A percentile compares a stretch with the other conserved stretches of the same genome.
phyloP scores from a whole-genome alignment of 2,329 filamentous ascomycete species.

The Exserohilum turcica region DNA sequence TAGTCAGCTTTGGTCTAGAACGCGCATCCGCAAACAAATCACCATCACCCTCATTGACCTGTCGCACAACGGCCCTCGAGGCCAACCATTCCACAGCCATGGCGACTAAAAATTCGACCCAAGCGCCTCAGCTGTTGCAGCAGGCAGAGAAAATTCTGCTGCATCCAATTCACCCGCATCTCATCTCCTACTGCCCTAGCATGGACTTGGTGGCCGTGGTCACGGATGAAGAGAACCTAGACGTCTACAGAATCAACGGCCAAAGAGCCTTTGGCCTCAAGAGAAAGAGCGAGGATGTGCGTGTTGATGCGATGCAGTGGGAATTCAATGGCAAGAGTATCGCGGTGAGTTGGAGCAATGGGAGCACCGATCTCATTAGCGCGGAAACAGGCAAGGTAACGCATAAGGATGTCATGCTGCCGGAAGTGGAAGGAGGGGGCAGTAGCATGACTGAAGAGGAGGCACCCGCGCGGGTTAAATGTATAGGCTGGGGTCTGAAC shows the following conservation, averaged over 20 bases:
- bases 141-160: slow-evolving; percentile 51
- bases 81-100: slow-evolving; percentile 8
- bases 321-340: slow-evolving; percentile 68
- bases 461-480: slow-evolving; percentile 44
- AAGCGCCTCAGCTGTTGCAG: slow-evolving; percentile 36
- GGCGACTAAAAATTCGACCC: slow-evolving; percentile 5
- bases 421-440: slow-evolving; percentile 2
- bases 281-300: slow-evolving; percentile 43
- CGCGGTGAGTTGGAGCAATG: slow-evolving; percentile 83
- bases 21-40: slow-evolving; percentile 26
- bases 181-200: slow-evolving; percentile 78
- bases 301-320: slow-evolving; percentile 51
- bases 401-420: slow-evolving; percentile 58
- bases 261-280: slow-evolving; percentile 67
- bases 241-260: slow-evolving; percentile 78
- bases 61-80: slow-evolving; percentile 13
- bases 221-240: slow-evolving; percentile 68
- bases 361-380: slow-evolving; percentile 75
- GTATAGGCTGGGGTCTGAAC: slow-evolving; percentile 61
- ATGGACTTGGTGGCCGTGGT: slow-evolving; percentile 83
- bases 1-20: slow-evolving; percentile 23
- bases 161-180: slow-evolving; percentile 58
- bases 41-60: not conserved
- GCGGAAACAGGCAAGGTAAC: slow-evolving; percentile 81
- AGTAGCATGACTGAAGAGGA: slow-evolving; percentile 10